Evolutionary conservation across 257 asterid species (phyloP), one percentile per base, ranked within the genome.

Genomic region (Apocynum venetum): DNA sequence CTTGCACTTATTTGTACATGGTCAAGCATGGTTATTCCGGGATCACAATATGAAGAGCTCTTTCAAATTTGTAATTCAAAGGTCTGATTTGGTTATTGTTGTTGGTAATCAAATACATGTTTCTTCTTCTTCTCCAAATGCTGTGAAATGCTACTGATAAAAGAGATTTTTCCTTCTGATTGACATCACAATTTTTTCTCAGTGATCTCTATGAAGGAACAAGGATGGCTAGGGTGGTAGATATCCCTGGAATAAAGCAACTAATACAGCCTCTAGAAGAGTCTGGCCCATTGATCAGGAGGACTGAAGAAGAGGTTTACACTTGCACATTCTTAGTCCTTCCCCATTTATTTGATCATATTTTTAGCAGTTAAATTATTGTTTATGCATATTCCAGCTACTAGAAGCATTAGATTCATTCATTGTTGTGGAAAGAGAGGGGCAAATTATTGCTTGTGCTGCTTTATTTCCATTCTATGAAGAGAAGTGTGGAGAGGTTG

Each of bases 201-300:
- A 96, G 99, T 71, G 98, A 93, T 88, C 96, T 96, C 61, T 96
- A 96, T 82, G 98, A 96, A 89, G 99, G 99, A 79, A 87, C 95
- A 82, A 86, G 97, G 74, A 88, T 87, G 91, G 96, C 98, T 52
- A 89, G 85, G 86, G 82, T 80, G 65, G 78, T 90, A 4, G 99
- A 96, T 89, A 77, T 93, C 51, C 80, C 89, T 20, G 91, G 91
- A 73, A 90, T 96, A 82, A 88, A 91, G 82, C 91, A 89, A 77
- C 87, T 96, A 76, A 78, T 96, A 83, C 89, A 83, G 78, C 97
- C 99, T n/a, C 76, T 87, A 67, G 99, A 92, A 83, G 97, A 92
- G 76, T 88, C 97, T 25, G 97, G 98, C 73, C 84, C 86, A 70
- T 86, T 96, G 89, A 87, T 93, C 85, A 90, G 86, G 86, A 92